Conservation (phyloP, 768 basidiomycete species). For the Kockovaella imperatae region DNA sequence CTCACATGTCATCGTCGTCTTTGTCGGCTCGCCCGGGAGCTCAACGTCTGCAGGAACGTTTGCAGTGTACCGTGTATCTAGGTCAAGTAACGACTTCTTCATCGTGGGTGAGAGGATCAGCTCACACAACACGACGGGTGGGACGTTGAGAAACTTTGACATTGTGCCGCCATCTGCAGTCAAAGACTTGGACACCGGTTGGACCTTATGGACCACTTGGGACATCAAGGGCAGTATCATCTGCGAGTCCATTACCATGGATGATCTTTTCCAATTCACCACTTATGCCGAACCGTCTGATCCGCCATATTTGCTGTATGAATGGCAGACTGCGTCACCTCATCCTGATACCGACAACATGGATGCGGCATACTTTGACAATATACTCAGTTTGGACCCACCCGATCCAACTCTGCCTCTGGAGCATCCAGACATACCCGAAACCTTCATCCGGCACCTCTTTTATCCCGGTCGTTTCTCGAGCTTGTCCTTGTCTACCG, state of each 20-base stretch:
- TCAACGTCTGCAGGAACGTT: constrained; percentile 71
- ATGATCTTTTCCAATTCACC: constrained; percentile 57
- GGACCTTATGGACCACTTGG: constrained; percentile 35
- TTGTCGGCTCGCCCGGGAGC: constrained; percentile 62
- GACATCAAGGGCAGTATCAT: constrained; percentile 25
- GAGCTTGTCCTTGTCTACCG: constrained; percentile 65
- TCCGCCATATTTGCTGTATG: constrained; percentile 13
- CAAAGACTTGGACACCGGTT: constrained; percentile 19
- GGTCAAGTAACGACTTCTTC: constrained; percentile 11
- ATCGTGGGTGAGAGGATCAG: constrained; percentile 15
- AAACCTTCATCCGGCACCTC: constrained; percentile 71
- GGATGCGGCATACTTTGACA: constrained; percentile 70
- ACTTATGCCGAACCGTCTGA: constrained; percentile 41
- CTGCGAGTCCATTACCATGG: constrained; percentile 22
- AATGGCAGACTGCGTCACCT: constrained; percentile 28
- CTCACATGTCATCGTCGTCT: constrained; percentile 59
- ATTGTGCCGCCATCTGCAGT: constrained; percentile 11
- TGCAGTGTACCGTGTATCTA: constrained; percentile 48
- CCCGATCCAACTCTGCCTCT: constrained; percentile 31
- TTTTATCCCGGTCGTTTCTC: constrained; percentile 87
- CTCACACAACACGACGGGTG: constrained; percentile 42
- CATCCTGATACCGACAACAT: constrained; percentile 12
- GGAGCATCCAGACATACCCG: constrained; percentile 51
- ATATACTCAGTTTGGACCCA: constrained; percentile 55
- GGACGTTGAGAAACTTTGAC: constrained; percentile 30